Evolutionary conservation across 495 filamentous ascomycete genomes (phyloP).

Genomic region (Astrothelium macrocarpum): DNA sequence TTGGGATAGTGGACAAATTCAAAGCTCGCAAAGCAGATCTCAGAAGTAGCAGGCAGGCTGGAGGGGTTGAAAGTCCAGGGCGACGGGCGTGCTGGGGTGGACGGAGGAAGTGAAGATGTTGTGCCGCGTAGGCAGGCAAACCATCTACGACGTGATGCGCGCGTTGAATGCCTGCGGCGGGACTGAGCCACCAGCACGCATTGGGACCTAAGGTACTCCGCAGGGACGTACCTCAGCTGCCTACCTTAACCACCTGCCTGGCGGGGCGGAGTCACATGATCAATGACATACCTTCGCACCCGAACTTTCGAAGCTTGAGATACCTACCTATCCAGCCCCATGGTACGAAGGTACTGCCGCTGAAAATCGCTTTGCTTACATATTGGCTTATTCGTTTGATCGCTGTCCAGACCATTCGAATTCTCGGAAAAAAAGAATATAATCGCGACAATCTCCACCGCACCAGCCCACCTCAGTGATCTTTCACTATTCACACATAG

Average conservation of each 20-base stretch:
- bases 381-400: too few relatives aligned
- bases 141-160: neutral
- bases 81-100: neutral
- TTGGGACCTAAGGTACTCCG: too few relatives aligned
- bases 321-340: too few relatives aligned
- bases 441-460: neutral
- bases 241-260: too few relatives aligned
- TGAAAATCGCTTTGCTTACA: too few relatives aligned
- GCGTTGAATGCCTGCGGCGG: neutral
- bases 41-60: neutral
- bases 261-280: conserved; percentile 1
- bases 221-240: too few relatives aligned
- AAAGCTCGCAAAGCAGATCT: neutral
- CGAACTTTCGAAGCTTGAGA: too few relatives aligned
- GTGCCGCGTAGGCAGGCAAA: neutral
- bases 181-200: neutral
- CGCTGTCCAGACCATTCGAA: neutral
- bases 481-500: neutral
- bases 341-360: too few relatives aligned
- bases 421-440: neutral
- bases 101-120: neutral
- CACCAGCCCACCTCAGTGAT: neutral
- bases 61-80: neutral
- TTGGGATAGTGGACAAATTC: neutral
- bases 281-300: conserved; percentile 1